These are phyloP conservation scores for Seiridium unicorne DNA, from an alignment of 2,329 filamentous ascomycete genomes.

Conservation along the genomic window DNA sequence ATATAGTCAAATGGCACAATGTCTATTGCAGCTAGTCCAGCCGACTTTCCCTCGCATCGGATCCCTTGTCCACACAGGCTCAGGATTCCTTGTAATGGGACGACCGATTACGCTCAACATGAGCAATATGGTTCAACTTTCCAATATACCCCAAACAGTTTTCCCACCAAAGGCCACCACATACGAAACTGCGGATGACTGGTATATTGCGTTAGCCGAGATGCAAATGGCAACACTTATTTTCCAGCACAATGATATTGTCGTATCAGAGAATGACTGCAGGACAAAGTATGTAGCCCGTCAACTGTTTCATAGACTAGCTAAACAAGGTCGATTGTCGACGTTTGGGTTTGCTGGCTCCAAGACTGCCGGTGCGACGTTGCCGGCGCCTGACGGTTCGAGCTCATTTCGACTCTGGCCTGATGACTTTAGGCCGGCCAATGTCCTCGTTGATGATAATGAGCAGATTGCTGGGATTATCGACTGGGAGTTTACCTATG, in stretches of 20 bases:
- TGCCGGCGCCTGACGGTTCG: constrained; percentile 13
- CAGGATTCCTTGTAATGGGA: constrained; percentile 23
- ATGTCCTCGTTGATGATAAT: constrained; percentile 27
- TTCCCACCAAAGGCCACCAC: constrained; percentile 15
- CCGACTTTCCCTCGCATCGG: constrained; percentile 37
- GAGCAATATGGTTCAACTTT: constrained; percentile 32
- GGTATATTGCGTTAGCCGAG: constrained; percentile 35
- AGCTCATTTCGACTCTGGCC: constrained; percentile 26
- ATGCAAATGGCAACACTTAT: constrained; percentile 37
- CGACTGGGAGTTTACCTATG: constrained; percentile 40
- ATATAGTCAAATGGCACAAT: constrained; percentile 38
- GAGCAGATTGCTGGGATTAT: constrained; percentile 30
- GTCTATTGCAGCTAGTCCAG: constrained; percentile 35
- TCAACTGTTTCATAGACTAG: constrained; percentile 36
- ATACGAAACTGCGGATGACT: constrained; percentile 32
- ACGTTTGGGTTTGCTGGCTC: constrained; percentile 23
- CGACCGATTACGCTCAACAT: constrained; percentile 41
- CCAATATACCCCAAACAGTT: constrained; percentile 15
- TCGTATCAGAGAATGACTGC: constrained; percentile 35
- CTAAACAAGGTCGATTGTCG: constrained; percentile 22
- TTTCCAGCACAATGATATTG: constrained; percentile 38
- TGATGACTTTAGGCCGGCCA: constrained; percentile 32
- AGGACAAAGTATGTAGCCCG: constrained; percentile 41
- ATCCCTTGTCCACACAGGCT: constrained; percentile 25
- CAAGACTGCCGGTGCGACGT: constrained; percentile 1